Base-by-base conservation (phyloP, 768 basidiomycete species). In the Auriculariales sp. region DNA sequence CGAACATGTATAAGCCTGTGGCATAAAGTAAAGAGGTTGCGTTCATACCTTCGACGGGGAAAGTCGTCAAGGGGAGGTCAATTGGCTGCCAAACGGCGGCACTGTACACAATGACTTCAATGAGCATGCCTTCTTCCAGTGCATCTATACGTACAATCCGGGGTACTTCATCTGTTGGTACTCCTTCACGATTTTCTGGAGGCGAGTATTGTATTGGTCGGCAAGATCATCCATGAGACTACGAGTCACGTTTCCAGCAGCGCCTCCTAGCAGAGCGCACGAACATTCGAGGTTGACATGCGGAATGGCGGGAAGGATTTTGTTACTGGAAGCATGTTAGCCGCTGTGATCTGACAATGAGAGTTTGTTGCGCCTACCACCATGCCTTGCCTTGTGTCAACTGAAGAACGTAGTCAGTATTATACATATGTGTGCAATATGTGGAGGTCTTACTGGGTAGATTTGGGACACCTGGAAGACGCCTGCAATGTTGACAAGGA, bases 81-180 rank as follows among this genome's bases (percentile, higher is more conserved):
- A 44, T n/a, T 5, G 50, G 50, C 28, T 51, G 50, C 44, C 39
- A 51, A 15, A 46, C 17, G 10, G 45, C 50, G n/a, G 50, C 50
- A 31, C 50, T 51, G 19, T 11, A 22, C 28, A 24, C n/a, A 47
- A 28, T 14, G 17, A 12, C 42, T 11, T 10, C 47, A 15, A 12
- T 25, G 12, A 44, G 22, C 17, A 44, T 24, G 1, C 39, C 19
- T 5, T 7, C 19, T 24, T 7, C 2, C 22, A 25, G 4, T 25
- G 39, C 28, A 28, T 17, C 14, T 14, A 11, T n/a, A 39, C 50
- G 27, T 25, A 51, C 50, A 51, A 51, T 17, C n/a, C 19, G 5
- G 28, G 12, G 34, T 49, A 49, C 17, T 29, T 25, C 5, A 14
- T 25, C 15, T 32, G 39, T 22, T 51, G 50, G 34, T 51, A 51